Percentiles rank a stretch among this genome's conserved stretches.
Conservation (phyloP, 164 flowering plant genomes). For the Houttuynia cordata region DNA sequence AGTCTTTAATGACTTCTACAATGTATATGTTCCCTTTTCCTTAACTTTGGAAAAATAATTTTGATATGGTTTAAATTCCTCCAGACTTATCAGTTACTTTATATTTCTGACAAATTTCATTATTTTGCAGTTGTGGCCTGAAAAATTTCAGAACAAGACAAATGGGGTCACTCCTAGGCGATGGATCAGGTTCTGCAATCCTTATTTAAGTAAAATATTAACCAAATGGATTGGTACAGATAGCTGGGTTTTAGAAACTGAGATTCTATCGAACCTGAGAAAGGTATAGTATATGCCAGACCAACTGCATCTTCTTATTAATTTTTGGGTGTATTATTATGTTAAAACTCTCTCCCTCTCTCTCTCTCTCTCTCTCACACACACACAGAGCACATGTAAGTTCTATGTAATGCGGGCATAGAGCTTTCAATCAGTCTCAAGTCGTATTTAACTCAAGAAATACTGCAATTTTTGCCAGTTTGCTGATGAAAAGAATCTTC, state of each 20-base stretch:
- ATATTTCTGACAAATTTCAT: slow-evolving; percentile 1
- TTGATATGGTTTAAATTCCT: background rate
- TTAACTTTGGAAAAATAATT: background rate
- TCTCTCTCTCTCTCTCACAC: no score
- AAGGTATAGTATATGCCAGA: slow-evolving; percentile 53
- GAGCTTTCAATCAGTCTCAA: no score
- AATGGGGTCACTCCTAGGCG: slow-evolving; percentile 97
- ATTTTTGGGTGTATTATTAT: no score
- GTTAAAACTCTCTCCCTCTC: no score
- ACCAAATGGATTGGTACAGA: slow-evolving; percentile 72
- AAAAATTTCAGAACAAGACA: slow-evolving; percentile 91
- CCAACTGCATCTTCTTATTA: background rate
- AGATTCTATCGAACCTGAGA: slow-evolving; percentile 58
- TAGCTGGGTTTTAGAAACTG: slow-evolving; percentile 71
- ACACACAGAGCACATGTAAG: no score
- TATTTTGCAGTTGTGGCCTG: slow-evolving; percentile 78
- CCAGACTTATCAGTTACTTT: slow-evolving; percentile 1
- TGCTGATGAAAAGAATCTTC: slow-evolving; percentile 76
- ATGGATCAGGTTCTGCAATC: slow-evolving; percentile 90
- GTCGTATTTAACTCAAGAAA: background rate
- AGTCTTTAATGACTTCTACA: slow-evolving; percentile 74
- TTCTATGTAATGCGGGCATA: no score
- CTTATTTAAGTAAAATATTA: slow-evolving; percentile 55
- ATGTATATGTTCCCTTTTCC: slow-evolving; percentile 24
- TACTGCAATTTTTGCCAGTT: slow-evolving; percentile 24